Evolutionary conservation across 306 rosid genomes (phyloP), one percentile per base, ranked within the genome.

Genomic region (Vigna mungo): DNA sequence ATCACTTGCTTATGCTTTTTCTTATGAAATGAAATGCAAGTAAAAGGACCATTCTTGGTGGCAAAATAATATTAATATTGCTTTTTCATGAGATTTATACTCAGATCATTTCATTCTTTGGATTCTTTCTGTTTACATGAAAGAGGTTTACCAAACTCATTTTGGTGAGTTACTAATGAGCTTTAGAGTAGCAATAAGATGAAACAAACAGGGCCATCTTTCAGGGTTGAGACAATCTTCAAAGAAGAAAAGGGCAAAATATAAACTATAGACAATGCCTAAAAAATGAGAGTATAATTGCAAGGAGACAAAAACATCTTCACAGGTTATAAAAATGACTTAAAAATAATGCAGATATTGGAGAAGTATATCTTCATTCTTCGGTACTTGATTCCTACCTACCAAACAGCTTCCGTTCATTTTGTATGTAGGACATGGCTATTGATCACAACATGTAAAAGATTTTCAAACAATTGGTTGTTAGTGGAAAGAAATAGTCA

Each of bases 381-480:
- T 43, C 82, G 79, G 82, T 10, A 71, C 72, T 82, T 82, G 86
- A 82, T 82, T 82, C 84, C 86, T 36, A 82, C 81, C 86, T 68
- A 77, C 75, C 82, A 44, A 61, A 18, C 89, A 82, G 52, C 78
- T 80, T 82, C 74, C 81, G 61, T 83, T 82, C 68, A 82, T 77
- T 82, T 82, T 76, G 82, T 59, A 70, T 59, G 65, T 70, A 41
- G 73, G 77, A 30, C 80, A 85, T 79, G 52, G 47, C 66, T 53
- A 82, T 78, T 79, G 80, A 76, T 68, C 64, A 59, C 47, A 72
- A 72, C 76, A 60, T 67, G 51, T 39, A 61, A 63, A 49, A 16
- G n/a, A 60, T 52, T 81, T 78, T 82, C 71, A 78, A 81, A 75
- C 68, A 58, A 51, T 61, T 71, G 79, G 80, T 71, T 71, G 68